Conservation (phyloP, 2,329 filamentous ascomycete species). For the Penicillium sp. region DNA sequence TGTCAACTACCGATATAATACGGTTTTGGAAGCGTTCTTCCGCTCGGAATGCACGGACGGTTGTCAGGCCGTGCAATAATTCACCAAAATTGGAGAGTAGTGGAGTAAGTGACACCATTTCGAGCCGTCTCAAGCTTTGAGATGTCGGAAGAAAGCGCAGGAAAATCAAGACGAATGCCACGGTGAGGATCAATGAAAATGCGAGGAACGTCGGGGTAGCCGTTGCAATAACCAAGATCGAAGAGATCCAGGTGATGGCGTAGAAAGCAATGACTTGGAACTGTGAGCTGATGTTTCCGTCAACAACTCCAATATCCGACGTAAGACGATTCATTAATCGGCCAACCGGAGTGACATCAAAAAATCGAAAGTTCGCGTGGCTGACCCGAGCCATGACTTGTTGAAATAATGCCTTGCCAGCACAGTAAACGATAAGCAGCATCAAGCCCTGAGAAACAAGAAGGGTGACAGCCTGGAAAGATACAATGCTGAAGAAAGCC, state of each 20-base stretch:
- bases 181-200: slow-evolving; percentile 70
- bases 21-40: slow-evolving; percentile 78
- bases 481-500: slow-evolving; percentile 69
- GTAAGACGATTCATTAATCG: slow-evolving; percentile 91
- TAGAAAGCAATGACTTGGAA: slow-evolving; percentile 74
- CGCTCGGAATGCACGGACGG: slow-evolving; percentile 80
- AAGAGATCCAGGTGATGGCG: slow-evolving; percentile 71
- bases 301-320: slow-evolving; percentile 85
- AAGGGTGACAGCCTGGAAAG: slow-evolving; percentile 63
- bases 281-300: slow-evolving; percentile 79
- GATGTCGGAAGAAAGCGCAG: slow-evolving; percentile 78
- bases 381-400: slow-evolving; percentile 74
- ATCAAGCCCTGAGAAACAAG: slow-evolving; percentile 69
- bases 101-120: slow-evolving; percentile 87
- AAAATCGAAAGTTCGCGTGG: slow-evolving; percentile 83
- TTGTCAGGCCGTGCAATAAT: slow-evolving; percentile 81
- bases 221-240: slow-evolving; percentile 76
- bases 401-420: slow-evolving; percentile 75
- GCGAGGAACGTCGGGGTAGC: slow-evolving; percentile 77
- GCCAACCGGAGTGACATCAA: slow-evolving; percentile 87
- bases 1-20: slow-evolving; percentile 80
- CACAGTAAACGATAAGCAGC: slow-evolving; percentile 77
- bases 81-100: slow-evolving; percentile 93
- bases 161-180: slow-evolving; percentile 75
- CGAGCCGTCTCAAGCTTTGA: slow-evolving; percentile 78